Base-by-base conservation (phyloP, 495 filamentous ascomycete genomes). In the Penicillium atrosanguineum region DNA sequence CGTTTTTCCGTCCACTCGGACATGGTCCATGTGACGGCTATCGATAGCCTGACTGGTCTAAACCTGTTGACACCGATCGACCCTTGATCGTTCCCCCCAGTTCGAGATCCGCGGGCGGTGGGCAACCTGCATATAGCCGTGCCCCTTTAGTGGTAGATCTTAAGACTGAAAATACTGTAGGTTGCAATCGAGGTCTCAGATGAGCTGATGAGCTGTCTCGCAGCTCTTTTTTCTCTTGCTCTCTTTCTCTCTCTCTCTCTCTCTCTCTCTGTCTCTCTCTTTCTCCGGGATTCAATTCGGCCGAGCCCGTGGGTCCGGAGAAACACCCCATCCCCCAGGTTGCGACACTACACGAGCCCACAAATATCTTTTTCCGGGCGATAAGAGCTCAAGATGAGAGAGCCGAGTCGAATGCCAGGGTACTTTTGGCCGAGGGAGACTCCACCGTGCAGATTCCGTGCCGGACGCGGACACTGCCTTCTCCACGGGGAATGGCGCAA, bases 71-170 rank as follows among this genome's bases (percentile, higher is more conserved):
- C 23, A 16, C 15, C 44, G 28, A 19, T 41, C 44, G 23, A 42
- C 11, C 31, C 31, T 31, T 49, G 21, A 19, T 21, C 11, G 16
- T 15, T 20, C 12, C 47, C n/a, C 18, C 31, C 16, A 7, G 42
- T 58, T 53, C 36, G 37, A 37, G 57, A 51, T 50, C 58, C 41
- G 51, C n/a, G 25, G 41, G 46, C 56, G 52, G 41, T 48, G 41
- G 29, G 39, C 34, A 19, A 46, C 55, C 49, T 59, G 56, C 56
- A 55, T 56, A 55, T 34, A 54, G 49, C 48, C 57, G 52, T 42
- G 43, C 39, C 38, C 46, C 45, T 49, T 56, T 62, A 65, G 59
- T 64, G 51, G 61, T 42, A 56, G 58, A 64, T 64, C 61, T 50
- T 54, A 62, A 48, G 53, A 42, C 11, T 34, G 31, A 31, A 31